Conservation (phyloP, 768 basidiomycete species). For the Harrya chromipes region DNA sequence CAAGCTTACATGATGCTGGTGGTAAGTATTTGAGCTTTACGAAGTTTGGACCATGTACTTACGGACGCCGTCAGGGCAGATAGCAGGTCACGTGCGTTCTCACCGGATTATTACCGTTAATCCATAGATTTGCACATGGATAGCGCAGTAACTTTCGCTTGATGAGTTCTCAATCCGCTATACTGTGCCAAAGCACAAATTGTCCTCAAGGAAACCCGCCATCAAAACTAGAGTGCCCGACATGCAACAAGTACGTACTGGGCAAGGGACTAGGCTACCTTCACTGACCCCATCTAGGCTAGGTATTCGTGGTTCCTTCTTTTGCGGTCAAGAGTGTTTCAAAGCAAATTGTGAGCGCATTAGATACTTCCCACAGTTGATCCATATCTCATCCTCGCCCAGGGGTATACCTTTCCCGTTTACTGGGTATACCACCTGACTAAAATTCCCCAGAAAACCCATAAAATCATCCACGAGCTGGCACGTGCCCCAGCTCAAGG, state of each 20-base stretch:
- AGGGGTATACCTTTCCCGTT: slow-evolving; percentile 24
- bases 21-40: background rate
- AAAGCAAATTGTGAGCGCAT: slow-evolving; percentile 80
- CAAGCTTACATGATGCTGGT: background rate
- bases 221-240: slow-evolving; percentile 87
- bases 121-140: too few relatives aligned
- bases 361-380: background rate
- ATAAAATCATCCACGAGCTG: slow-evolving; percentile 74
- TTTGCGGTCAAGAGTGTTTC: slow-evolving; percentile 96
- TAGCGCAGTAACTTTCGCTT: background rate
- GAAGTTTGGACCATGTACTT: too few relatives aligned
- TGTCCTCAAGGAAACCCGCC: slow-evolving; percentile 83
- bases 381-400: background rate
- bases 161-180: slow-evolving; percentile 38
- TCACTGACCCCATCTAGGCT: slow-evolving; percentile 45
- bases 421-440: background rate
- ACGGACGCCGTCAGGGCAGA: too few relatives aligned
- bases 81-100: slow-evolving; percentile 16
- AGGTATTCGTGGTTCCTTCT: slow-evolving; percentile 81
- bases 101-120: background rate
- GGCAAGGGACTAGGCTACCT: background rate
- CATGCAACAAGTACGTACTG: slow-evolving; percentile 78
- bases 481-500: slow-evolving; percentile 34
- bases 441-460: slow-evolving; percentile 58
- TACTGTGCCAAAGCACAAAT: slow-evolving; percentile 63